phyloP scores from a whole-genome alignment of 176 grass and related monocot genomes.

The Oryza glaberrima region DNA sequence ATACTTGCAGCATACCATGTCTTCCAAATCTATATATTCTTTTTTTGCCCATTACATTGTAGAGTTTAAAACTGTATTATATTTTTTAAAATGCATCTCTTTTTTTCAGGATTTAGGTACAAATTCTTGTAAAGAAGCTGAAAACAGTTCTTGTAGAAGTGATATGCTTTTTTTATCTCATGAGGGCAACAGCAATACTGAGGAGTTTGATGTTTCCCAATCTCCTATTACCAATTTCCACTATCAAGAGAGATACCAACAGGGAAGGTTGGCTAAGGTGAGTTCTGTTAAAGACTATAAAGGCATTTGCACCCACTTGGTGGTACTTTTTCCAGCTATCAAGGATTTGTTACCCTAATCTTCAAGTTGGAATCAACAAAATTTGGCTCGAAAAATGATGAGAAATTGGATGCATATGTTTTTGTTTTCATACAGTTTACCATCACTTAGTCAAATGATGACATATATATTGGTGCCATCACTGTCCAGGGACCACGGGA shows the following conservation, averaged over 20 bases:
- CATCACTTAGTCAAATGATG: constrained; percentile 28
- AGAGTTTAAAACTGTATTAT: constrained; percentile 20
- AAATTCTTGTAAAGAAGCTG: constrained; percentile 46
- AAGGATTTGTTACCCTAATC: not conserved
- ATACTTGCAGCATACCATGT: constrained; percentile 13
- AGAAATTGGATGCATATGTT: not conserved
- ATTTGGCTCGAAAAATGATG: constrained; percentile 21
- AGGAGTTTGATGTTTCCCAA: constrained; percentile 71
- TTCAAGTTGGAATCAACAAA: constrained; percentile 6
- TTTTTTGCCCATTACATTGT: constrained; percentile 2
- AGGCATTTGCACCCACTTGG: constrained; percentile 9
- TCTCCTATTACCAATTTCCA: constrained; percentile 90
- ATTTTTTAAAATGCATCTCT: constrained; percentile 21
- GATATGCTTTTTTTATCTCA: constrained; percentile 58
- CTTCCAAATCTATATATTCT: constrained; percentile 21
- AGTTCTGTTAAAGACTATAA: constrained; percentile 25
- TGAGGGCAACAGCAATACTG: constrained; percentile 45
- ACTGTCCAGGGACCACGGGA: constrained; percentile 60
- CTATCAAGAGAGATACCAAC: constrained; percentile 79
- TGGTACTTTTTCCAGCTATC: not conserved
- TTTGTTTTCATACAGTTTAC: not conserved
- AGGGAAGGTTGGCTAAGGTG: constrained; percentile 77
- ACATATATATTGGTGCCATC: constrained; percentile 19
- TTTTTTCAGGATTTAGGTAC: constrained; percentile 66
- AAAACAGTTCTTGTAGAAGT: constrained; percentile 46